Evolutionary conservation across 148 eudicot genomes (phyloP).

Genomic region (Vaccinium darrowii): DNA sequence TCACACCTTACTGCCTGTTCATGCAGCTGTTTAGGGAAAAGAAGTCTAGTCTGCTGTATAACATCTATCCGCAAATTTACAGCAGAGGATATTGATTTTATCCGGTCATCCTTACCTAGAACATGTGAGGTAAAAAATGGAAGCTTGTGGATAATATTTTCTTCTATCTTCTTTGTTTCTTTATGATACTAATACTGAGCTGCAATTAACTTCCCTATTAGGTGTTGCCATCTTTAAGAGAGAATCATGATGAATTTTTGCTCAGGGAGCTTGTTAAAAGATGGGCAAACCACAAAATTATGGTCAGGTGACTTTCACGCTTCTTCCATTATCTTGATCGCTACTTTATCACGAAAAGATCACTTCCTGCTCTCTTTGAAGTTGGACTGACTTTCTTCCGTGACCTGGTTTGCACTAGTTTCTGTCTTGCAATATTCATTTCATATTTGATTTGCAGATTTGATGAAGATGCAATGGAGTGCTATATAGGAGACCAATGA

Average conservation of each 20-base stretch:
- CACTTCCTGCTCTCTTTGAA: conserved; percentile 29
- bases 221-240: conserved; percentile 33
- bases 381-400: conserved; percentile 38
- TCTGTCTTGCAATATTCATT: neutral
- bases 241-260: conserved; percentile 41
- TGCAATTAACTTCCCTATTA: neutral
- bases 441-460: neutral
- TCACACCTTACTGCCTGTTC: no score
- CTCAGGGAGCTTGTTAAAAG: conserved; percentile 37
- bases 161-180: neutral
- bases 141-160: neutral
- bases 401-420: conserved; percentile 24
- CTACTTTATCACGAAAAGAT: conserved; percentile 32
- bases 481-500: no score
- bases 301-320: conserved; percentile 43
- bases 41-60: no score
- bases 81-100: no score
- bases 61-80: no score
- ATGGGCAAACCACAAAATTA: conserved; percentile 39
- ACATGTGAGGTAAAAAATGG: no score
- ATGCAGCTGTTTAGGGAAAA: no score
- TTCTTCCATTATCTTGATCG: conserved; percentile 44
- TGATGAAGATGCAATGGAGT: no score
- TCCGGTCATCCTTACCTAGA: no score
- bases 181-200: neutral